Evolutionary conservation across 2,329 filamentous ascomycete species (phyloP).

Genomic region (Teratosphaeria epicoccoides): DNA sequence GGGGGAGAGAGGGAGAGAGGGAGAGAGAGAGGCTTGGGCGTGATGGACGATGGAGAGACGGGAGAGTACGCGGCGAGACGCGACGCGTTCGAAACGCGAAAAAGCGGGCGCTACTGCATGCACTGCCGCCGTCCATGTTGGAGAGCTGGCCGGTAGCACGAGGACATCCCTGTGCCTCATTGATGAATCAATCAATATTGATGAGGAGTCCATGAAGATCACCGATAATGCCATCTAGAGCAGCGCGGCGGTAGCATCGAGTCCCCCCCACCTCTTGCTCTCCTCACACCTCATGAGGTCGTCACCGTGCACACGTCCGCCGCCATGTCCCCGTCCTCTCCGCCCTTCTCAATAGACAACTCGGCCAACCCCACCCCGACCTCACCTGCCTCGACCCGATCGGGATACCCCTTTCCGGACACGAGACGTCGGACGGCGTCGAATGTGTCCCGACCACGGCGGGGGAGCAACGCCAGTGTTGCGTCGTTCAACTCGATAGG

Average conservation of each 20-base stretch:
- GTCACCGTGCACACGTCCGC: background rate
- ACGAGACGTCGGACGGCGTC: constrained; percentile 34
- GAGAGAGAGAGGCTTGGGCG: background rate
- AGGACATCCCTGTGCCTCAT: no score
- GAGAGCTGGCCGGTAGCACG: background rate
- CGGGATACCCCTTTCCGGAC: constrained; percentile 46
- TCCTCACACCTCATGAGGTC: constrained; percentile 2
- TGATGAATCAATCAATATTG: background rate
- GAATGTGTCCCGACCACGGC: constrained; percentile 45
- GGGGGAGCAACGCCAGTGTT: constrained; percentile 67
- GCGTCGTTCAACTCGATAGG: constrained; percentile 74
- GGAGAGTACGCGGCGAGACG: background rate
- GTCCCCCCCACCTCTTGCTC: background rate
- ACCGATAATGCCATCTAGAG: background rate
- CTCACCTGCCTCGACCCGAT: constrained; percentile 30
- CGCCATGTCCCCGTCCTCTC: constrained; percentile 46
- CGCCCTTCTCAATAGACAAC: constrained; percentile 36
- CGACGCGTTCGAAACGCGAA: background rate
- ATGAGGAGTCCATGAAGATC: no score
- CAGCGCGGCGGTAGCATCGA: background rate
- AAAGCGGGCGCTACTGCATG: no score
- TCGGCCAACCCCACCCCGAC: constrained; percentile 30
- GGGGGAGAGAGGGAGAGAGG: no score
- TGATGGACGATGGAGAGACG: background rate
- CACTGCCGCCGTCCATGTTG: no score